These are phyloP conservation scores for Talaromyces sp. DNA, from an alignment of 2,329 filamentous ascomycete genomes.

Conservation along the genomic window DNA sequence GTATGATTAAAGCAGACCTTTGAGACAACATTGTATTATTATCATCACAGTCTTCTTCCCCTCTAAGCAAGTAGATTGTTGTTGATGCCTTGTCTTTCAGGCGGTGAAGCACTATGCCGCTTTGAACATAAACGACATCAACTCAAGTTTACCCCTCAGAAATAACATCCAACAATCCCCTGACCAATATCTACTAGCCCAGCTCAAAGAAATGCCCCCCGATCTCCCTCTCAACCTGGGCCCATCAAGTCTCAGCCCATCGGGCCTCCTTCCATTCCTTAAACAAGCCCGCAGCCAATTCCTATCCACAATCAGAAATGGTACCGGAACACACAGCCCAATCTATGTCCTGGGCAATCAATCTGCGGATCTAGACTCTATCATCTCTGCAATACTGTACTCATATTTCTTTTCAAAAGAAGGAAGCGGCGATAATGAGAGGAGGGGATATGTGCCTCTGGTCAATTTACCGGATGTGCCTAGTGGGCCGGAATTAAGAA, in stretches of 20 bases:
- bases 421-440: background rate
- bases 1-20: conserved; percentile 2
- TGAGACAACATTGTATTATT: conserved; percentile 4
- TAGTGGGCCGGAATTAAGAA: conserved; percentile 47
- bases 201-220: conserved; percentile 3
- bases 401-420: conserved; percentile 54
- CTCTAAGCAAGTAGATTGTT: background rate
- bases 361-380: conserved; percentile 60
- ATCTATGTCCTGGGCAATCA: conserved; percentile 45
- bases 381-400: conserved; percentile 60
- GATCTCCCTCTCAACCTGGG: background rate
- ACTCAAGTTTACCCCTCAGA: background rate
- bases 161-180: background rate
- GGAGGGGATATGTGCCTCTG: conserved; percentile 53
- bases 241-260: conserved; percentile 2
- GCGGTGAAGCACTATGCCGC: background rate
- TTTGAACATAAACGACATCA: background rate
- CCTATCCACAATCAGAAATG: conserved; percentile 24
- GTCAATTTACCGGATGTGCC: conserved; percentile 53
- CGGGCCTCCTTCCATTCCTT: conserved; percentile 37
- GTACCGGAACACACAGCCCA: conserved; percentile 25
- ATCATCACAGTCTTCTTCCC: background rate
- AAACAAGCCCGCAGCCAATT: conserved; percentile 29
- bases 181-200: background rate
- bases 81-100: conserved; percentile 5